Percentiles rank a stretch among this genome's conserved stretches.
phyloP scores from a whole-genome alignment of 2,329 filamentous ascomycete genomes.

The Exophiala phaeomuriformis region DNA sequence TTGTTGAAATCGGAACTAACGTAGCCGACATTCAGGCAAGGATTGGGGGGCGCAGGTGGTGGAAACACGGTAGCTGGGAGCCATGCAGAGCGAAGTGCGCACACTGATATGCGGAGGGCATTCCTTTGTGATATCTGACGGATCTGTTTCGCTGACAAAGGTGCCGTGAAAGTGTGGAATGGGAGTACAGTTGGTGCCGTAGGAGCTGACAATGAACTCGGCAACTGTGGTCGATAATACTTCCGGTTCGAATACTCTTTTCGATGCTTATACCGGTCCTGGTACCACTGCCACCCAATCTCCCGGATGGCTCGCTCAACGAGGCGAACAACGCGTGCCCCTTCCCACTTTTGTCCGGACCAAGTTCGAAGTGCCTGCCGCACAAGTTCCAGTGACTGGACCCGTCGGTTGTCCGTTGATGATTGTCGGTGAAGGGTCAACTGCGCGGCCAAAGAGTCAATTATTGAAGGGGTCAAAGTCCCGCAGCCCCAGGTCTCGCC shows the following conservation, averaged over 20 bases:
- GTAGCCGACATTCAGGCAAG: constrained; percentile 86
- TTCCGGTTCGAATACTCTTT: constrained; percentile 49
- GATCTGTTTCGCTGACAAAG: constrained; percentile 82
- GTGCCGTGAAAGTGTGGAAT: constrained; percentile 96
- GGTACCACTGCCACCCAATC: constrained; percentile 79
- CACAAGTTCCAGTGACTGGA: constrained; percentile 25
- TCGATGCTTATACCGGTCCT: constrained; percentile 63
- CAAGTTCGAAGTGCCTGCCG: constrained; percentile 47
- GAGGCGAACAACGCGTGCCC: constrained; percentile 72
- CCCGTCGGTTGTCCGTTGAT: constrained; percentile 6
- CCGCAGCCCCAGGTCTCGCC: constrained; percentile 80
- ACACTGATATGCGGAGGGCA: constrained; percentile 83
- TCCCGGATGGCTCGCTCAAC: constrained; percentile 75
- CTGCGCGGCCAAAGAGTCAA: constrained; percentile 48
- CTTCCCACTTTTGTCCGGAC: constrained; percentile 77
- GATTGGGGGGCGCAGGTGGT: constrained; percentile 75
- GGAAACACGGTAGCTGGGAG: constrained; percentile 70
- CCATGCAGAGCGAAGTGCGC: constrained; percentile 81
- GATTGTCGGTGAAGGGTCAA: constrained; percentile 32
- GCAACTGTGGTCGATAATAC: constrained; percentile 69
- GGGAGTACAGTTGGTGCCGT: constrained; percentile 89
- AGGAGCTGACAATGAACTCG: constrained; percentile 65
- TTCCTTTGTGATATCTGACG: constrained; percentile 93
- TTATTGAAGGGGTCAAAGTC: constrained; percentile 49
- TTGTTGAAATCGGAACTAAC: constrained; percentile 99